Evolutionary conservation across 78 protist genomes (phyloP).

Genomic region (Guillardia theta): DNA sequence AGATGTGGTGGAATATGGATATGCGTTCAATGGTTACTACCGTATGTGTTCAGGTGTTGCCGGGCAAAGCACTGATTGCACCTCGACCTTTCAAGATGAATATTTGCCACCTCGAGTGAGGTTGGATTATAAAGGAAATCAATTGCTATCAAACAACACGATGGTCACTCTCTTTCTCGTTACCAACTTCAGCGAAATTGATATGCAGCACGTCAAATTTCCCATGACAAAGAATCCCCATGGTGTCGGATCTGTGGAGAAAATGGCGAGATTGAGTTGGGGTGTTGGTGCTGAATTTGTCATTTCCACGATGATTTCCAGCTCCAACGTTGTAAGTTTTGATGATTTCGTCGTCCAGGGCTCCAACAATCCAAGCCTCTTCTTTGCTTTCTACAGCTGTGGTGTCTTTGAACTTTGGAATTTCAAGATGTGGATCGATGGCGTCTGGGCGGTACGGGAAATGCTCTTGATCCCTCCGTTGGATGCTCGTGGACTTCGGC

Average conservation of each 20-base stretch:
- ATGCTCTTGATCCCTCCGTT: background rate
- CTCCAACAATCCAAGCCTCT: background rate
- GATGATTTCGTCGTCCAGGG: background rate
- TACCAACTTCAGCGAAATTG: background rate
- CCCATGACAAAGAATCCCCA: background rate
- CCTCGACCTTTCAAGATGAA: too few relatives aligned
- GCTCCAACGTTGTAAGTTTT: background rate
- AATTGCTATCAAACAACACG: background rate
- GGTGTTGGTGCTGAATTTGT: background rate
- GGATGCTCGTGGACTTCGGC: background rate
- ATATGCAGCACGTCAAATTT: background rate
- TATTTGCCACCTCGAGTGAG: too few relatives aligned
- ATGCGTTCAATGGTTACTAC: background rate
- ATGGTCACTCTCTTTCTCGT: background rate
- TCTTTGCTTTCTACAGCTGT: background rate
- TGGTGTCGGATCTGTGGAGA: background rate
- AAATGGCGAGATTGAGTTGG: background rate
- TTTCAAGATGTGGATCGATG: background rate
- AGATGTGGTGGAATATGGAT: background rate
- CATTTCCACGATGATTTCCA: background rate
- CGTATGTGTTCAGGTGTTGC: background rate
- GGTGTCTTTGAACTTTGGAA: background rate
- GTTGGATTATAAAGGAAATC: background rate
- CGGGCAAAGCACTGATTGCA: too few relatives aligned
- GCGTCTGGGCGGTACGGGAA: background rate